These are phyloP conservation scores for Novakomyces olei DNA, from an alignment of 805 yeast species.

Conservation along the genomic window DNA sequence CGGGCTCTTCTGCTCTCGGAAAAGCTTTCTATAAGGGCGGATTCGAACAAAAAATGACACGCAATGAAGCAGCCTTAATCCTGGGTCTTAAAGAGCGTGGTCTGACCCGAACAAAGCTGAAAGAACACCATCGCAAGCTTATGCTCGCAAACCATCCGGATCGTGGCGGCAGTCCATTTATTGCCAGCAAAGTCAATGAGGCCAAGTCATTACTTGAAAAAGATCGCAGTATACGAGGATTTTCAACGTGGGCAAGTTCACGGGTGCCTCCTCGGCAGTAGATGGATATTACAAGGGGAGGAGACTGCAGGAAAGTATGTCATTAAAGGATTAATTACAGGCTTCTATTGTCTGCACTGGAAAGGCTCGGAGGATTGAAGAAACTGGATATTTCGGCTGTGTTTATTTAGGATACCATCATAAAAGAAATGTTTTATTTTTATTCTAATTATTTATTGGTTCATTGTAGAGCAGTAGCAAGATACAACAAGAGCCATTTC, in stretches of 20 bases:
- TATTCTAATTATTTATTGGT: no score
- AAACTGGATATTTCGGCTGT: no score
- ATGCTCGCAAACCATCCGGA: conserved; percentile 80
- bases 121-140: conserved; percentile 47
- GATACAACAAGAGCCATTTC: no score
- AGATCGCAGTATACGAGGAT: conserved; percentile 6
- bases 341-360: no score
- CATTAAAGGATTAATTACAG: no score
- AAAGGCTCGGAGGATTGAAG: no score
- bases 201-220: conserved; percentile 65
- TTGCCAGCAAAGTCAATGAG: conserved; percentile 69
- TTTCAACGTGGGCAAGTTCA: not conserved
- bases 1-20: conserved; percentile 3
- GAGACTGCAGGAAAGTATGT: no score
- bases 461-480: no score
- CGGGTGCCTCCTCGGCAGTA: no score
- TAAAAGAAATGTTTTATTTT: no score
- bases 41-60: conserved; percentile 45
- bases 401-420: no score
- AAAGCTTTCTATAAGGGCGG: conserved; percentile 66
- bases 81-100: conserved; percentile 16
- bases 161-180: conserved; percentile 61
- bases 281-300: no score
- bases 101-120: conserved; percentile 23
- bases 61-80: conserved; percentile 11